A percentile compares a stretch with the other conserved stretches of the same genome.
Conservation (phyloP, 495 filamentous ascomycete species). For the Podospora pseudopauciseta region DNA sequence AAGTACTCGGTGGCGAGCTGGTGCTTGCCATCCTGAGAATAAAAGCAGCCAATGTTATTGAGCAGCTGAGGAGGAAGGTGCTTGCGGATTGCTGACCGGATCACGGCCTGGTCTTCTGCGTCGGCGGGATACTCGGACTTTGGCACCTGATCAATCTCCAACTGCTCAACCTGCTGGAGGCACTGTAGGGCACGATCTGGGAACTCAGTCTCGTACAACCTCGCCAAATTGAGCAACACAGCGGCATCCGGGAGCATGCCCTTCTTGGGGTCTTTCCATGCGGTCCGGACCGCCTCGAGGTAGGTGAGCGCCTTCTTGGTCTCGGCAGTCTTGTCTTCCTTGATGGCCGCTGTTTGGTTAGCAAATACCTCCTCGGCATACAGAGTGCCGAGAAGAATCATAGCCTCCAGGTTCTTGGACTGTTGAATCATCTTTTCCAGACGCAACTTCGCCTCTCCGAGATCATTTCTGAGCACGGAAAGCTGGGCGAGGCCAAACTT, state of each 20-base stretch:
- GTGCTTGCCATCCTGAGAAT: slow-evolving; percentile 81
- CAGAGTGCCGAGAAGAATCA: slow-evolving; percentile 82
- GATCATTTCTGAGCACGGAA: slow-evolving; percentile 75
- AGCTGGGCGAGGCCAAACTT: slow-evolving; percentile 91
- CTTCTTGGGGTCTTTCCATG: slow-evolving; percentile 87
- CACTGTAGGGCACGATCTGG: slow-evolving; percentile 91
- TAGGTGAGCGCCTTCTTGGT: slow-evolving; percentile 76
- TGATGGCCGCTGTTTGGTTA: slow-evolving; percentile 63
- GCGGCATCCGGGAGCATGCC: slow-evolving; percentile 74
- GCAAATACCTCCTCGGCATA: slow-evolving; percentile 92
- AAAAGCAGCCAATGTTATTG: slow-evolving; percentile 95
- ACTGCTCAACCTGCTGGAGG: slow-evolving; percentile 80
- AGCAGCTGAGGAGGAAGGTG: slow-evolving; percentile 82
- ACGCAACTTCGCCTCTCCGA: slow-evolving; percentile 86
- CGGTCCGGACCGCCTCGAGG: slow-evolving; percentile 75
- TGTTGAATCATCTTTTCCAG: slow-evolving; percentile 90
- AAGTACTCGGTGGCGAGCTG: slow-evolving; percentile 79
- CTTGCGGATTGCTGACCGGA: slow-evolving; percentile 61
- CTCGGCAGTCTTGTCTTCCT: slow-evolving; percentile 83
- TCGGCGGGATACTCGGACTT: slow-evolving; percentile 63
- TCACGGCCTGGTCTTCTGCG: slow-evolving; percentile 55
- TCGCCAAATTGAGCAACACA: slow-evolving; percentile 86
- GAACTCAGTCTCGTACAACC: slow-evolving; percentile 79
- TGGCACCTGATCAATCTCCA: slow-evolving; percentile 71
- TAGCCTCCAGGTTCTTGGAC: slow-evolving; percentile 81